Evolutionary conservation across 768 basidiomycete species (phyloP).

Genomic region (Podaxis sp.): DNA sequence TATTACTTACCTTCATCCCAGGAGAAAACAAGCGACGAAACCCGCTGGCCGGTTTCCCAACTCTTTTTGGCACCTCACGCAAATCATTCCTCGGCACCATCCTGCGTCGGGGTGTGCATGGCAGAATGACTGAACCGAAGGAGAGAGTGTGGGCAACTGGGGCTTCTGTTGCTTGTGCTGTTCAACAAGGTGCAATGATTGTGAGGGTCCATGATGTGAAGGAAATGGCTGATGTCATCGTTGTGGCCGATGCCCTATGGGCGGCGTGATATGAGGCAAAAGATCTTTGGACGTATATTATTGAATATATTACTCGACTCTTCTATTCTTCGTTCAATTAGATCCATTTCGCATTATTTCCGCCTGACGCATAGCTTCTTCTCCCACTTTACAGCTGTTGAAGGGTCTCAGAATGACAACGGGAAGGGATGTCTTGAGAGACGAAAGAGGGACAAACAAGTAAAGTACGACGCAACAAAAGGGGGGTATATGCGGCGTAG

Average conservation of each 20-base stretch:
- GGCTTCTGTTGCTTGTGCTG: constrained; percentile 65
- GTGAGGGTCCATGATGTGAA: constrained; percentile 81
- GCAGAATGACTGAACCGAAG: constrained; percentile 51
- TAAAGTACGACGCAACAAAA: no score
- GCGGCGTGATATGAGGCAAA: background rate
- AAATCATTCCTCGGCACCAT: constrained; percentile 82
- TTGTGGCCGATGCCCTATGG: constrained; percentile 63
- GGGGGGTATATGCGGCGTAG: no score
- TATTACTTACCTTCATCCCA: constrained; percentile 10
- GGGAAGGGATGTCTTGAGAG: no score
- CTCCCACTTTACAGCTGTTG: no score
- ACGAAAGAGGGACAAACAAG: no score
- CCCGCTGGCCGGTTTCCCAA: constrained; percentile 52
- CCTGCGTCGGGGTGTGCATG: constrained; percentile 45
- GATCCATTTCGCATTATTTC: no score
- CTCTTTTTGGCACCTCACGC: constrained; percentile 73
- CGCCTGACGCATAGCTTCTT: no score
- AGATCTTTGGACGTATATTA: background rate
- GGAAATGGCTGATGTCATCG: constrained; percentile 71
- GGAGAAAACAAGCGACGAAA: constrained; percentile 30
- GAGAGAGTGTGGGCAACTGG: constrained; percentile 80
- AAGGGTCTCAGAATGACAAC: no score
- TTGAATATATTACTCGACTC: background rate
- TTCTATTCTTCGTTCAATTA: no score
- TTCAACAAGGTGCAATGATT: constrained; percentile 67